These are phyloP conservation scores for Penicillium dipodomyicola DNA, from an alignment of 495 filamentous ascomycete species.

Conservation along the genomic window DNA sequence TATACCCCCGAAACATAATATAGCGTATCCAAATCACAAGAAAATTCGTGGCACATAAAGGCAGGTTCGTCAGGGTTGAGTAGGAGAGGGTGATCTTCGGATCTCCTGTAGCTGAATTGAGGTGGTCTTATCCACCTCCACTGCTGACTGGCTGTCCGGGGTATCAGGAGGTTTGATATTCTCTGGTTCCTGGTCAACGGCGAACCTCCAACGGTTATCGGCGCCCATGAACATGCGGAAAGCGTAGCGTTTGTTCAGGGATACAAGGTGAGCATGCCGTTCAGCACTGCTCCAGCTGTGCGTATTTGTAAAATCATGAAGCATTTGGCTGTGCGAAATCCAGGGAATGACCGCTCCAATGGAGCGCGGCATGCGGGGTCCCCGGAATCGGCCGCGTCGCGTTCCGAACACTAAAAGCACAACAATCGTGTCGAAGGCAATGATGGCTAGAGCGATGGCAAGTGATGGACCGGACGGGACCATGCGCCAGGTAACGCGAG, in stretches of 20 bases:
- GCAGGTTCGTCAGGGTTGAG: background rate
- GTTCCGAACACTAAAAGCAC: slow-evolving; percentile 42
- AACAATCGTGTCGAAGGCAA: slow-evolving; percentile 37
- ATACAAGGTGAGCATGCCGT: slow-evolving; percentile 30
- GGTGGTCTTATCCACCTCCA: slow-evolving; percentile 17
- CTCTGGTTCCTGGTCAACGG: slow-evolving; percentile 37
- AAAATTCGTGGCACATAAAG: background rate
- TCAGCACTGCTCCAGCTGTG: slow-evolving; percentile 34
- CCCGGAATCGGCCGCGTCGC: slow-evolving; percentile 39
- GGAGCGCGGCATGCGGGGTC: slow-evolving; percentile 40
- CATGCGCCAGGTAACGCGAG: slow-evolving; percentile 38
- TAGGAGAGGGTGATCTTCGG: background rate
- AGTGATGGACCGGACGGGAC: slow-evolving; percentile 35
- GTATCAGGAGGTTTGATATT: slow-evolving; percentile 7
- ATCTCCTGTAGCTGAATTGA: slow-evolving; percentile 23
- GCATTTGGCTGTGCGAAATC: slow-evolving; percentile 43
- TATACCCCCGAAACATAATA: background rate
- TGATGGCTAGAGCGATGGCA: slow-evolving; percentile 34
- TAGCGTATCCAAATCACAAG: background rate
- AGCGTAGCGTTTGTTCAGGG: slow-evolving; percentile 35
- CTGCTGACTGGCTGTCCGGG: background rate
- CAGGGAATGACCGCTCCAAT: slow-evolving; percentile 42
- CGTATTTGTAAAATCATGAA: slow-evolving; percentile 36
- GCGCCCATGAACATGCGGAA: slow-evolving; percentile 38
- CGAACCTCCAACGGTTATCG: slow-evolving; percentile 38